Base-by-base conservation (phyloP, 306 rosid genomes). In the Cicer yamashitae region DNA sequence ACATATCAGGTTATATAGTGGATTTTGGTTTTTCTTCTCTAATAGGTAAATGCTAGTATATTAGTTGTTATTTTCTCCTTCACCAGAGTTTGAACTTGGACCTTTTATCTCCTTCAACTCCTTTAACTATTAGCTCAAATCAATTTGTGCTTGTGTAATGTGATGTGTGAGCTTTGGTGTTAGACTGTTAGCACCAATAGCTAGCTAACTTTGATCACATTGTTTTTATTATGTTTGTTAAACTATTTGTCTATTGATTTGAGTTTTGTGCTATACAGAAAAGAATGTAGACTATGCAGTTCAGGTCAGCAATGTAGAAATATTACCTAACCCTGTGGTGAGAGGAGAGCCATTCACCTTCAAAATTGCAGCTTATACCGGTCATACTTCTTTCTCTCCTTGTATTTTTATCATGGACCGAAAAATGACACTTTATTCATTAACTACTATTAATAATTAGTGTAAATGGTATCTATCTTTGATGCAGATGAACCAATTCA, bases 271-370 rank as follows among this genome's bases (percentile, higher is more conserved):
- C 14, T 66, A 17, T 66, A 53, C 70, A 65, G 71, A 66, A 66
- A 43, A 66, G 7, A 3, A 22, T 68, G 85, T 73, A 67, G 34
- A 86, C 41, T 94, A 94, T 76, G 81, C 85, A 48, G 94, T 91
- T 78, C 86, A 94, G 87, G 89, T 91, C 48, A 65, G 65, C 59
- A 89, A 77, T 62, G 91, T 89, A 12, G 39, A 80, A 68, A 89
- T 91, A 48, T 84, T 82, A 51, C 96, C 96, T 10, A 15, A 86
- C 48, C 97, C 94, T 7, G 97, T 91, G 45, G 81, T 82, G 58
- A 82, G 85, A 58, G 97, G 96, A 71, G 66, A 86, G 79, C 91
- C 91, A 1, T 92, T 90, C 45, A 90, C 90, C 83, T 94, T 94
- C 71, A 85, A 85, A 67, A 88, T 94, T 14, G 78, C 89, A 30